These are phyloP conservation scores for Hanseniaspora vineae DNA, from an alignment of 805 yeast species.

Conservation along the genomic window DNA sequence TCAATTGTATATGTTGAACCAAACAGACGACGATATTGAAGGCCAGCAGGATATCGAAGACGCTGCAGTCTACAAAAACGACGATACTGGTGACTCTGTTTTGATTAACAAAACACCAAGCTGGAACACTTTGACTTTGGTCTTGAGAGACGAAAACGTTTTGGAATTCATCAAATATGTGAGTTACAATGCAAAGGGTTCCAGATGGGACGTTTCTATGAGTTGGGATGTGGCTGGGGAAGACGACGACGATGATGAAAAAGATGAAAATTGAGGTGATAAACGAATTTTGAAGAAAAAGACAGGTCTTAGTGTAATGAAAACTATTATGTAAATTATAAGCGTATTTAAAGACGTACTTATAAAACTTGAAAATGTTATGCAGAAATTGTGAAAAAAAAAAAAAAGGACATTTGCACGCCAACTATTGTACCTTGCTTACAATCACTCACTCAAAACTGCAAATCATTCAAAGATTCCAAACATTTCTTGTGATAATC, in stretches of 20 bases:
- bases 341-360: not conserved
- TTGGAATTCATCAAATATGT: conserved; percentile 87
- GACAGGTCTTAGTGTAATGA: no score
- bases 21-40: conserved; percentile 31
- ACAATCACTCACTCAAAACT: no score
- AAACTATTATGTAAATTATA: no score
- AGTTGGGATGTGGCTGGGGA: conserved; percentile 57
- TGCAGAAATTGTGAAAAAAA: not conserved
- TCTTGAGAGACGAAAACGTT: conserved; percentile 75
- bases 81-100: conserved; percentile 58
- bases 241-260: conserved; percentile 20
- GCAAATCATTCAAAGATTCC: conserved; percentile 1
- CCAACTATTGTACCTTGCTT: no score
- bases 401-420: no score
- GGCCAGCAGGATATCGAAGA: conserved; percentile 46
- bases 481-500: conserved; percentile 50
- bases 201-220: conserved; percentile 80
- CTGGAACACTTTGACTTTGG: conserved; percentile 70
- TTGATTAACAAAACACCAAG: conserved; percentile 66
- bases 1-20: conserved; percentile 73
- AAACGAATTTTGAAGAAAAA: conserved; percentile 1
- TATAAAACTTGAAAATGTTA: not conserved
- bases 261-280: conserved; percentile 3
- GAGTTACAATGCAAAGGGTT: conserved; percentile 74
- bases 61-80: conserved; percentile 63